phyloP scores from a whole-genome alignment of 2,329 filamentous ascomycete genomes.

The Hymenoscyphus infarciens region DNA sequence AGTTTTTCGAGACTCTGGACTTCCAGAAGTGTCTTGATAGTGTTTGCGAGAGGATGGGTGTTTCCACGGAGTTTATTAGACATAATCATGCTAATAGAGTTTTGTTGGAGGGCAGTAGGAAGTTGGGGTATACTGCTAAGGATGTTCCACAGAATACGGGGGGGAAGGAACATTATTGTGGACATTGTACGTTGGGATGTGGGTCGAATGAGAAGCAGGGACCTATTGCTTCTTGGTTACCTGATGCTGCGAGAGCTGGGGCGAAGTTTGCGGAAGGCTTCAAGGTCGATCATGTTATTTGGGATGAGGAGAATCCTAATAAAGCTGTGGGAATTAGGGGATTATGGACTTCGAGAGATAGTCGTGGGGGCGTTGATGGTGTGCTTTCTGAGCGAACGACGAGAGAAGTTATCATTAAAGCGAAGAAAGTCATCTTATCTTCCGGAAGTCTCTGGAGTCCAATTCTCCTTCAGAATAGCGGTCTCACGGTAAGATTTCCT shows the following conservation, averaged over 20 bases:
- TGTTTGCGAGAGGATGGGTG: conserved; percentile 77
- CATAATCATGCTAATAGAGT: conserved; percentile 71
- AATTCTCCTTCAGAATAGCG: conserved; percentile 71
- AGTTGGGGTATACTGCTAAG: conserved; percentile 68
- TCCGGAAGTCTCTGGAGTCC: conserved; percentile 75
- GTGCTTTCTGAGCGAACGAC: conserved; percentile 45
- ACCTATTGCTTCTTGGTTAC: conserved; percentile 71
- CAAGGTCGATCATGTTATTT: conserved; percentile 65
- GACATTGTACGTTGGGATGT: conserved; percentile 59
- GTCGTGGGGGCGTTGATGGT: conserved; percentile 54
- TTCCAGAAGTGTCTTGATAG: conserved; percentile 78
- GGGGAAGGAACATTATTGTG: conserved; percentile 70
- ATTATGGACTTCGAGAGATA: conserved; percentile 69
- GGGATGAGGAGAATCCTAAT: conserved; percentile 49
- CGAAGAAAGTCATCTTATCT: conserved; percentile 77
- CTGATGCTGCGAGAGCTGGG: conserved; percentile 72
- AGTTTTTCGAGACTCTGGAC: conserved; percentile 68
- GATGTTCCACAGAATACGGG: conserved; percentile 77
- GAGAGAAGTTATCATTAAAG: conserved; percentile 67
- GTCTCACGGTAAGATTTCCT: conserved; percentile 53
- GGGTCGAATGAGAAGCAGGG: conserved; percentile 73
- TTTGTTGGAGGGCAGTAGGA: conserved; percentile 70
- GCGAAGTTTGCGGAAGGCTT: conserved; percentile 84
- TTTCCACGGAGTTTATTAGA: conserved; percentile 58
- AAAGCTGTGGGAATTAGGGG: conserved; percentile 70